Percentiles rank a stretch among this genome's conserved stretches.
Evolutionary conservation across 2,329 filamentous ascomycete genomes (phyloP).

Genomic region (Phoma sp.): DNA sequence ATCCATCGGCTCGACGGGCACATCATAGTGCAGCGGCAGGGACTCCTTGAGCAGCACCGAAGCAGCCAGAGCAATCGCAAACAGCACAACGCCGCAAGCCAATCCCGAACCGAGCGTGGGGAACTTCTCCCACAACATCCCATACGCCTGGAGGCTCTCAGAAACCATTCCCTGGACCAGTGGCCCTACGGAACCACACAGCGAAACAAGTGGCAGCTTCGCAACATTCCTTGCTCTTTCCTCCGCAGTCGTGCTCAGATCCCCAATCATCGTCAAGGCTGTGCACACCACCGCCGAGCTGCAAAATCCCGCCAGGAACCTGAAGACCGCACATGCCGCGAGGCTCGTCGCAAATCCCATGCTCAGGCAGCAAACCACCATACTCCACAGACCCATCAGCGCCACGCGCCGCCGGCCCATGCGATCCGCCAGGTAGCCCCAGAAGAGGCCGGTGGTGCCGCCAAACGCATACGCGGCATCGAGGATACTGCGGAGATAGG

Average conservation of each 20-base stretch:
- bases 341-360: constrained; percentile 56
- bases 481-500: constrained; percentile 55
- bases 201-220: constrained; percentile 52
- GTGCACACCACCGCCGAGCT: constrained; percentile 54
- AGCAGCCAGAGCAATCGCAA: constrained; percentile 50
- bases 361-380: constrained; percentile 52
- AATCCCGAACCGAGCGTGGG: constrained; percentile 54
- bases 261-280: constrained; percentile 55
- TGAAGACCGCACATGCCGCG: constrained; percentile 50
- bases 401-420: constrained; percentile 53
- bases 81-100: constrained; percentile 50
- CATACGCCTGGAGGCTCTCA: constrained; percentile 49
- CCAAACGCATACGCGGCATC: constrained; percentile 57
- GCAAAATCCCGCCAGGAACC: constrained; percentile 53
- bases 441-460: constrained; percentile 52
- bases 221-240: constrained; percentile 52
- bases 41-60: constrained; percentile 51
- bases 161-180: constrained; percentile 52
- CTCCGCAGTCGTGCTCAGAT: constrained; percentile 47
- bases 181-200: constrained; percentile 54
- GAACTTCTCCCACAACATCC: constrained; percentile 51
- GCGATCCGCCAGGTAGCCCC: constrained; percentile 53
- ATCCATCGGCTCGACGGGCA: constrained; percentile 28
- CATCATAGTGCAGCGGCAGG: constrained; percentile 35
- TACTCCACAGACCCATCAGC: constrained; percentile 51